Percentiles rank a stretch among this genome's conserved stretches.
Conservation (phyloP, 2,329 filamentous ascomycete genomes). For the Cercospora sp. region DNA sequence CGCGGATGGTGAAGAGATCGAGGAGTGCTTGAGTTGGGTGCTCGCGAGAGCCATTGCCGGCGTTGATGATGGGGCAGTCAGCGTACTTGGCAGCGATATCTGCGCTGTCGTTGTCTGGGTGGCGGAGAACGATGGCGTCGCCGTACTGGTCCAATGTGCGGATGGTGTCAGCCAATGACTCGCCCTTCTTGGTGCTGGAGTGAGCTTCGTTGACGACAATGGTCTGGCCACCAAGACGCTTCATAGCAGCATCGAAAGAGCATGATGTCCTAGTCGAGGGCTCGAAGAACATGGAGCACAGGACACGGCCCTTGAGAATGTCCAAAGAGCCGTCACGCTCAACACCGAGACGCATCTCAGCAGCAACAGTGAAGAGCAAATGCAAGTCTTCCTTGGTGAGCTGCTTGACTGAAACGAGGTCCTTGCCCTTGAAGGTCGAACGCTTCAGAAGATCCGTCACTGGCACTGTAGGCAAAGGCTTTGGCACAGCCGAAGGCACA, state of each 20-base stretch:
- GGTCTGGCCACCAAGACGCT: slow-evolving; percentile 87
- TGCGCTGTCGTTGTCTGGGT: slow-evolving; percentile 79
- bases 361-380: slow-evolving; percentile 90
- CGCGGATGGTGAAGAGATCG: slow-evolving; percentile 96
- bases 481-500: slow-evolving; percentile 32
- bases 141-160: slow-evolving; percentile 92
- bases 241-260: slow-evolving; percentile 98
- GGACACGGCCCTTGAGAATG: slow-evolving; percentile 78
- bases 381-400: slow-evolving; percentile 87
- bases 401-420: slow-evolving; percentile 89
- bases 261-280: slow-evolving; percentile 92
- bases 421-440: slow-evolving; percentile 84
- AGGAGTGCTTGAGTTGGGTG: slow-evolving; percentile 97
- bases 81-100: slow-evolving; percentile 83
- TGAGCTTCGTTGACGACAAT: slow-evolving; percentile 78
- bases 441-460: slow-evolving; percentile 72
- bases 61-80: slow-evolving; percentile 91
- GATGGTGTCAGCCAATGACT: slow-evolving; percentile 88
- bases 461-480: slow-evolving; percentile 55
- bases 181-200: slow-evolving; percentile 91
- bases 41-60: slow-evolving; percentile 91
- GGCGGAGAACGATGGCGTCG: slow-evolving; percentile 93
- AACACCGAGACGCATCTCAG: slow-evolving; percentile 95
- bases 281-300: slow-evolving; percentile 96
- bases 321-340: slow-evolving; percentile 88